Evolutionary conservation across 345 rosid genomes (phyloP), one percentile per base, ranked within the genome.

Genomic region (Eucalyptus brandiana): DNA sequence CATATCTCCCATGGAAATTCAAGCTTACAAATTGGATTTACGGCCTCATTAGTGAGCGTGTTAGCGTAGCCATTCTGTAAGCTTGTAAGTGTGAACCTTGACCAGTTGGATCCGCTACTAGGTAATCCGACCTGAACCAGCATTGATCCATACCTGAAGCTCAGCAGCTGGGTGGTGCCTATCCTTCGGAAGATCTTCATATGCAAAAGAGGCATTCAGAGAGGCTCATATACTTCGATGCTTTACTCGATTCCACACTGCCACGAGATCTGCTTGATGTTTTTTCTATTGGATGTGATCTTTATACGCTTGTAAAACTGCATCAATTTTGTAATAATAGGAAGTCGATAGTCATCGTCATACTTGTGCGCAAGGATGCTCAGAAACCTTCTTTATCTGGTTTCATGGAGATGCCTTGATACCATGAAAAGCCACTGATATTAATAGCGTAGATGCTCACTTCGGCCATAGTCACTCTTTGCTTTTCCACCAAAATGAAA

Each of bases 1-100:
- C 88, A 96, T 98, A 80, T 91, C 97, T 87, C 99, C 99, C 80
- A 98, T 97, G 99, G 99, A 98, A 93, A 93, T 98, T 91, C 97
- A 95, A 90, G 97, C 99, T 44, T 98, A 96, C 94, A 98, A 96
- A 93, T 92, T 98, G 92, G 99, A 96, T 87, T 88, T 98, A 89
- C 93, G 93, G 91, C 95, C 97, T 42, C 88, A 91, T 72, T 89
- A 90, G 88, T 93, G 89, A 93, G 40, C 37, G 4, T 50, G 23
- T 40, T 10, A 42, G 13, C 7, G 3, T 28, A 3, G 28, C 28
- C 4, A 13, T 65, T 62, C 30, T 9, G 2, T 51, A n/a, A 49
- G 30, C 26, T 16, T 16, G 3, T 44, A 3, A 34, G 58, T 87
- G 56, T 49, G 40, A 49, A 67, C 44, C 86, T 69, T 15, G 56